Conservation (phyloP, 345 rosid genomes). For the Mercurialis annua region DNA sequence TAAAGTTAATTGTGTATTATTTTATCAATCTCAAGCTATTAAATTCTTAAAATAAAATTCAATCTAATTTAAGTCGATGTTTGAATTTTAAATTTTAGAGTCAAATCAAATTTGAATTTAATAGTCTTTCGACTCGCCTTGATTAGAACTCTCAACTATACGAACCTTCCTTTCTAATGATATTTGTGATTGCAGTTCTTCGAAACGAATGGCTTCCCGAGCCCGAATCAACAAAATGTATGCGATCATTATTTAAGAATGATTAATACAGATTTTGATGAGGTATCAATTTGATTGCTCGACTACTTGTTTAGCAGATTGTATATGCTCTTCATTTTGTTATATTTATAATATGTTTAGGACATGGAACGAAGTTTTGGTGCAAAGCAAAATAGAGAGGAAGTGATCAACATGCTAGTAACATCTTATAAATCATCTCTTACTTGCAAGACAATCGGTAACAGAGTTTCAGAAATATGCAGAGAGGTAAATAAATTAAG, state of each 20-base stretch:
- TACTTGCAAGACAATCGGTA: slow-evolving; percentile 1
- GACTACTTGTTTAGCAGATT: neutral
- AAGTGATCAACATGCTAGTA: slow-evolving; percentile 9
- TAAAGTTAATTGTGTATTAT: too few relatives aligned
- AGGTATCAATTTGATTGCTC: neutral
- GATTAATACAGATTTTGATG: slow-evolving; percentile 17
- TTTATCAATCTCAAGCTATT: too few relatives aligned
- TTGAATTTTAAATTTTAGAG: too few relatives aligned
- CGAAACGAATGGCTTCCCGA: slow-evolving; percentile 13
- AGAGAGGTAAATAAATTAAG: neutral
- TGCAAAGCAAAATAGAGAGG: slow-evolving; percentile 7
- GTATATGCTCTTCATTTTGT: neutral
- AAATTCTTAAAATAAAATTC: too few relatives aligned
- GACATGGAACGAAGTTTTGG: slow-evolving; percentile 9
- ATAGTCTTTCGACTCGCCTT: too few relatives aligned
- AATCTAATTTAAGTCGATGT: too few relatives aligned
- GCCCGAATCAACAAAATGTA: slow-evolving; percentile 10
- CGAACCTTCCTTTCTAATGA: too few relatives aligned
- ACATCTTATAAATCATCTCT: slow-evolving; percentile 16
- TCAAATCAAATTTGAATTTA: too few relatives aligned
- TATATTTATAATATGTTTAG: neutral
- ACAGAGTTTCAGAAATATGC: neutral
- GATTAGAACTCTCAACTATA: too few relatives aligned
- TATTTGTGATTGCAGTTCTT: slow-evolving; percentile 10
- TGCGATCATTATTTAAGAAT: slow-evolving; percentile 17